Percentiles rank a stretch among this genome's conserved stretches.
Evolutionary conservation across 352 stramenopile genomes (phyloP).

Genomic region (Phytophthora kernoviae): DNA sequence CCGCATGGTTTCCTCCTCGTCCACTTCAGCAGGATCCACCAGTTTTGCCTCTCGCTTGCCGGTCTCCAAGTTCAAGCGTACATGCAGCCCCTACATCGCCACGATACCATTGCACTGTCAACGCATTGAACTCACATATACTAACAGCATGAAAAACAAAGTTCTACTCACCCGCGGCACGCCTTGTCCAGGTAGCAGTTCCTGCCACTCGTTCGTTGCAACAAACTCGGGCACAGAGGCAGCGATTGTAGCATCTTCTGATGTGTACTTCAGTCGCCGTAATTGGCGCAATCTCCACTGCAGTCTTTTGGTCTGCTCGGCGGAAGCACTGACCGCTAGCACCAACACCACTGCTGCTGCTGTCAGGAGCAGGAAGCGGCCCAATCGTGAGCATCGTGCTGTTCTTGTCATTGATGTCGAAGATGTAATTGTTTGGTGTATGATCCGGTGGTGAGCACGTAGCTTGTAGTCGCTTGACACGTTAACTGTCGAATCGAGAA

Average conservation of each 20-base stretch:
- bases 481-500: slow-evolving; percentile 23
- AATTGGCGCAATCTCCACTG: slow-evolving; percentile 2
- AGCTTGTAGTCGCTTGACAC: not conserved
- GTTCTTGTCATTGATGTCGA: slow-evolving; percentile 9
- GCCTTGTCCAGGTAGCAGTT: slow-evolving; percentile 64
- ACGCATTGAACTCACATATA: not conserved
- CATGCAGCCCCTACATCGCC: slow-evolving; percentile 72
- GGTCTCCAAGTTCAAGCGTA: slow-evolving; percentile 83
- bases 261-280: not conserved
- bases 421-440: no score
- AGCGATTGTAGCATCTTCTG: slow-evolving; percentile 6
- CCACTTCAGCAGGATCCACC: slow-evolving; percentile 47
- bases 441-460: not conserved
- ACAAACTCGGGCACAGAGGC: slow-evolving; percentile 47
- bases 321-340: slow-evolving; percentile 1
- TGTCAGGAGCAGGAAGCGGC: slow-evolving; percentile 28
- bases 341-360: slow-evolving; percentile 9
- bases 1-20: slow-evolving; percentile 34
- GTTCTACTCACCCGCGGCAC: slow-evolving; percentile 54
- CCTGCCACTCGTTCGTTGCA: slow-evolving; percentile 64
- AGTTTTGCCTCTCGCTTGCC: slow-evolving; percentile 86
- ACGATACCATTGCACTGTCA: slow-evolving; percentile 11
- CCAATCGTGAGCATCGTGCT: slow-evolving; percentile 16
- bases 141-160: not conserved
- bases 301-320: slow-evolving; percentile 16